Conservation (phyloP, 768 basidiomycete genomes). For the Boletus patriciae region DNA sequence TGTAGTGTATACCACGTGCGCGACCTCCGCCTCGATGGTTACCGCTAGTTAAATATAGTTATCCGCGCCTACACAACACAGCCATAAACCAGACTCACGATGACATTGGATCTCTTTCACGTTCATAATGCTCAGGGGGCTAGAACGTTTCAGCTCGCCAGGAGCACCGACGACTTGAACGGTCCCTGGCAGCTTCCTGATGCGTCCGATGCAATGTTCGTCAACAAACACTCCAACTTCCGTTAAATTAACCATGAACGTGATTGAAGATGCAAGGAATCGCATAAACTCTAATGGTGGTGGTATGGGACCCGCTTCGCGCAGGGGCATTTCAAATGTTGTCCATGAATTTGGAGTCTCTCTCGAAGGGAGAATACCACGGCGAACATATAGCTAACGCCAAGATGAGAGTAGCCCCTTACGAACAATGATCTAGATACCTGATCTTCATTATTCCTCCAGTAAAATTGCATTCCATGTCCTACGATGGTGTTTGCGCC, state of each 20-base stretch:
- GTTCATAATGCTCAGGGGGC: constrained; percentile 62
- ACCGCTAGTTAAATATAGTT: constrained; percentile 46
- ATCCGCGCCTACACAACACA: too few relatives aligned
- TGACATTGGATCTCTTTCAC: constrained; percentile 54
- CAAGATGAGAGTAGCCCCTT: neutral
- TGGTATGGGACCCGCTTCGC: constrained; percentile 75
- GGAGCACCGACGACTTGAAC: constrained; percentile 51
- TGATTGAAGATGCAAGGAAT: constrained; percentile 91
- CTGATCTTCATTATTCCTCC: neutral
- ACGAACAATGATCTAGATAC: neutral
- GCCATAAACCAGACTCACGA: neutral
- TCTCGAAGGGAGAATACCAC: neutral
- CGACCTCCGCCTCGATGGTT: constrained; percentile 71
- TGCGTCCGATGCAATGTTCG: constrained; percentile 59
- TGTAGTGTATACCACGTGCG: too few relatives aligned
- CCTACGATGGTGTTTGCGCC: neutral
- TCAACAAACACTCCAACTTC: constrained; percentile 80
- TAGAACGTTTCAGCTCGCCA: constrained; percentile 52
- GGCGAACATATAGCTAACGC: neutral
- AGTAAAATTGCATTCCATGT: neutral
- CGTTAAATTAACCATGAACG: constrained; percentile 80
- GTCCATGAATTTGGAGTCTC: constrained; percentile 58
- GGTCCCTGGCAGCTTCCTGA: constrained; percentile 58
- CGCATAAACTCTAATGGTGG: constrained; percentile 78
- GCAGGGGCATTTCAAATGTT: constrained; percentile 78